Percentiles rank a stretch among this genome's conserved stretches.
phyloP scores from a whole-genome alignment of 2,329 filamentous ascomycete species.

The Neoarthrinium moseri region DNA sequence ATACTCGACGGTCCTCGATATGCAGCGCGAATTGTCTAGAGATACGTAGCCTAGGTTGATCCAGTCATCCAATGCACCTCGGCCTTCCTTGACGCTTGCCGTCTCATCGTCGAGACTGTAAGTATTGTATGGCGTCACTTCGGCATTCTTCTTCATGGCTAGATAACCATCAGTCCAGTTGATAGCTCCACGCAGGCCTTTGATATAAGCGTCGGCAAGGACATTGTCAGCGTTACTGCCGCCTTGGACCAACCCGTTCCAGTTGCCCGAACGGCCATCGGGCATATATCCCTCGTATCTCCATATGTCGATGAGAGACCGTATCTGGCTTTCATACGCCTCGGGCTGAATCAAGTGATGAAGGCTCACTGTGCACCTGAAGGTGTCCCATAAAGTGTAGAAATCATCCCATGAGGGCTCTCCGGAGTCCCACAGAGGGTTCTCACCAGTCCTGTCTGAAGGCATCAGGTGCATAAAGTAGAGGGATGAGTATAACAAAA shows the following conservation, averaged over 20 bases:
- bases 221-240: conserved; percentile 56
- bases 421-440: conserved; percentile 44
- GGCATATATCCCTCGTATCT: conserved; percentile 47
- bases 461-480: conserved; percentile 56
- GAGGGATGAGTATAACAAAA: conserved; percentile 47
- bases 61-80: conserved; percentile 55
- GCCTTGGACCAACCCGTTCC: conserved; percentile 52
- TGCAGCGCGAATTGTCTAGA: conserved; percentile 42
- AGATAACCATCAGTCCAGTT: conserved; percentile 43
- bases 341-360: conserved; percentile 46
- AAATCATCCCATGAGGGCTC: conserved; percentile 37
- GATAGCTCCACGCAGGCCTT: conserved; percentile 31
- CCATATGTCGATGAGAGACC: conserved; percentile 53
- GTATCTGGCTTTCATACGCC: conserved; percentile 49
- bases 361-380: conserved; percentile 29
- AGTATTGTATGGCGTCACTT: conserved; percentile 45
- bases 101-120: conserved; percentile 42
- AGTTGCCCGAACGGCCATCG: conserved; percentile 49
- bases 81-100: conserved; percentile 48
- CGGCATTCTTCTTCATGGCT: conserved; percentile 49
- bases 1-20: conserved; percentile 51
- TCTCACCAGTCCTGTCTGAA: conserved; percentile 53
- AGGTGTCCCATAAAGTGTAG: conserved; percentile 30
- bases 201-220: conserved; percentile 55
- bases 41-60: conserved; percentile 49